Base-by-base conservation (phyloP, 768 basidiomycete genomes). In the Phanerodontia chrysosporium region DNA sequence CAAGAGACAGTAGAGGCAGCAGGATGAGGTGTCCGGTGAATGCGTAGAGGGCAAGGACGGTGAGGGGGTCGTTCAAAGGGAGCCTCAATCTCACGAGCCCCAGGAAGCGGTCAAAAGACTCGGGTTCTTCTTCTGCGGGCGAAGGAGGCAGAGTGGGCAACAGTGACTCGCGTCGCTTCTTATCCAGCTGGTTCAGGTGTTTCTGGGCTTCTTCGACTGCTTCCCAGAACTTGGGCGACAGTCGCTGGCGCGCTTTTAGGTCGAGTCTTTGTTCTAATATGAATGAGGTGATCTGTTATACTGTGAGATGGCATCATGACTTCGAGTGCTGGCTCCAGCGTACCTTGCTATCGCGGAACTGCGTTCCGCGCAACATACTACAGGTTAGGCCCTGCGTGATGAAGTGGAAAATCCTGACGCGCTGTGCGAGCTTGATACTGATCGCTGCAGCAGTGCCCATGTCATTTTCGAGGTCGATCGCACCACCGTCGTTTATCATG, bases 291-390 rank as follows among this genome's bases (percentile, higher is more conserved):
- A 87, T 80, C 87, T 88, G 63, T 5, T 8, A 22, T 1, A n/a
- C 9, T 30, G 16, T 30, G 18, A 10, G 4, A 21, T 14, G 25
- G 4, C 14, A 14, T 28, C 5, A 49, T 49, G 48, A 49, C 24
- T 18, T 2, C n/a, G n/a, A n/a, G n/a, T n/a, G n/a, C n/a, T n/a
- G n/a, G n/a, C n/a, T n/a, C n/a, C n/a, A n/a, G n/a, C n/a, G n/a
- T 16, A 83, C 88, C 76, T 88, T 89, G 0, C 81, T 81, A 63
- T 89, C 85, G 44, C 78, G 78, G 62, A 84, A 87, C 62, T 82
- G 81, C 1, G 80, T 75, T 0, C 81, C 83, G 32, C 76, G 75
- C 21, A 90, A 70, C 8, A 81, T 67, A 0, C 81, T 75, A 6
- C 85, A 75, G 0, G 84, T 72, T 13, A 86, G 62, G 3, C 82